A percentile compares a stretch with the other conserved stretches of the same genome.
Conservation (phyloP, 2,329 filamentous ascomycete species). For the Trichophyton schoenleinii region DNA sequence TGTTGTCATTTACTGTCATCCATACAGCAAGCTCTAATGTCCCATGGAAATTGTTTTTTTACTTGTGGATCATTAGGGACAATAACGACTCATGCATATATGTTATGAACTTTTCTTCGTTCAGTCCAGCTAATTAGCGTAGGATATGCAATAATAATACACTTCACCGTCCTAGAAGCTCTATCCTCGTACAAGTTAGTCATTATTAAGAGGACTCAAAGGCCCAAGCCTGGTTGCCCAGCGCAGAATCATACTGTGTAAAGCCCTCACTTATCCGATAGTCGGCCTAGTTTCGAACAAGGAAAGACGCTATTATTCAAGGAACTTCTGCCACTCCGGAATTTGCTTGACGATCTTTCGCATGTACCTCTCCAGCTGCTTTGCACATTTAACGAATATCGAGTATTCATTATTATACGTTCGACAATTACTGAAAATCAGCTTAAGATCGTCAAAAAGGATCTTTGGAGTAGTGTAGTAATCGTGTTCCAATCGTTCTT, state of each 20-base stretch:
- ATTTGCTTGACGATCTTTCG: conserved; percentile 84
- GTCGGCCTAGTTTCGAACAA: neutral
- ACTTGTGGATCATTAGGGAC: neutral
- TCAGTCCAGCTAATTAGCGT: no score
- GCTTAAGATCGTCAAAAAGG: conserved; percentile 73
- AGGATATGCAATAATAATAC: no score
- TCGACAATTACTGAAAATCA: conserved; percentile 90
- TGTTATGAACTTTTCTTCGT: no score
- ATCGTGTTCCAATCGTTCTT: conserved; percentile 84
- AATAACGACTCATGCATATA: no score
- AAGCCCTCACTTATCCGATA: neutral
- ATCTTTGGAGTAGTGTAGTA: conserved; percentile 88
- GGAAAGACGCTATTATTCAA: conserved; percentile 7
- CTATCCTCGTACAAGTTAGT: no score
- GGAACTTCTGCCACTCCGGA: conserved; percentile 61
- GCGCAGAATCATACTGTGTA: neutral
- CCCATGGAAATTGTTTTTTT: neutral
- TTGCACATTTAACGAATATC: conserved; percentile 87
- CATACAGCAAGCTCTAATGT: neutral
- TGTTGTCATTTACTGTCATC: neutral
- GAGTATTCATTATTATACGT: conserved; percentile 94
- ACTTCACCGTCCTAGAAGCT: no score
- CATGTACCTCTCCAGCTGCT: conserved; percentile 88
- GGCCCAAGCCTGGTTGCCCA: no score
- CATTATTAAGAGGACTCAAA: no score